A percentile compares a stretch with the other conserved stretches of the same genome.
phyloP scores from a whole-genome alignment of 148 eudicot genomes.

The Oxyria digyna region DNA sequence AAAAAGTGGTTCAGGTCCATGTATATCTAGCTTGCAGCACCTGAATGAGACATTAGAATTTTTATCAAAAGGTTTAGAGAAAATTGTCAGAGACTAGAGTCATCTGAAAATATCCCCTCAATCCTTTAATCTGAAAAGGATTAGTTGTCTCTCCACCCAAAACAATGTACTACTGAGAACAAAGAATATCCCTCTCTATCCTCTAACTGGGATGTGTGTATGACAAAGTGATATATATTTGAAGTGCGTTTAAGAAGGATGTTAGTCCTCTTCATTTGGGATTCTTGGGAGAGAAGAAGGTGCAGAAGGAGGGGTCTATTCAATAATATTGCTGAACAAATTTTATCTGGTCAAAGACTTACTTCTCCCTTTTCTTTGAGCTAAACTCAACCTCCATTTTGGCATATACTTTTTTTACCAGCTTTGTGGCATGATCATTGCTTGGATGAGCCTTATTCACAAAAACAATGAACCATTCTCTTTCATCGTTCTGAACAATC shows the following conservation, averaged over 20 bases:
- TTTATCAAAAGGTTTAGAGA: slow-evolving; percentile 7
- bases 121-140: not conserved
- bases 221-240: not conserved
- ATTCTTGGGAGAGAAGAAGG: not conserved
- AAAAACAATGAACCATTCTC: slow-evolving; percentile 94
- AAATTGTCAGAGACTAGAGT: not conserved
- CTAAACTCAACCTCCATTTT: slow-evolving; percentile 94
- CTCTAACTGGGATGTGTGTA: not conserved
- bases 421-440: slow-evolving; percentile 86
- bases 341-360: not conserved
- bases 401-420: slow-evolving; percentile 95
- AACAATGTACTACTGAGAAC: not conserved
- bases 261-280: not conserved
- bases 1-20: slow-evolving; percentile 71
- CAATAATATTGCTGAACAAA: not conserved
- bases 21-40: slow-evolving; percentile 88
- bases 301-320: not conserved
- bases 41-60: slow-evolving; percentile 20
- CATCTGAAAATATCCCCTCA: not conserved
- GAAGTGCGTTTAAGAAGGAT: not conserved
- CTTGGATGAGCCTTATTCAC: slow-evolving; percentile 88
- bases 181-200: not conserved
- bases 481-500: slow-evolving; percentile 90
- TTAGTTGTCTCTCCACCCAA: not conserved
- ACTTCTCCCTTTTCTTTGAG: slow-evolving; percentile 96